Evolutionary conservation across 1,284 basidiomycete genomes (phyloP).

Genomic region (Ustilago hordei): DNA sequence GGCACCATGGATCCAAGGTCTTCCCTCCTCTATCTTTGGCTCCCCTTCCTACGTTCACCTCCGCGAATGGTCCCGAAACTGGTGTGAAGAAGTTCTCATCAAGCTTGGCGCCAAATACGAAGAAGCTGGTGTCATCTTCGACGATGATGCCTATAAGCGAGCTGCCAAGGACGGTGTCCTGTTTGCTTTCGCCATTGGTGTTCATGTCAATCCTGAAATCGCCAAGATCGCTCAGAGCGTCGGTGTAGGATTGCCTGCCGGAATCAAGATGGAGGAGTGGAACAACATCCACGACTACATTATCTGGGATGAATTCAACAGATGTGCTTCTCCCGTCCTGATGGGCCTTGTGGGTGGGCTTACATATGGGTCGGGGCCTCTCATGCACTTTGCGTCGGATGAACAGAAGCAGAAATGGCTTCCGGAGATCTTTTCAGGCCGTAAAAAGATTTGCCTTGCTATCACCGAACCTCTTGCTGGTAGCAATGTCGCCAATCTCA

Average conservation of each 20-base stretch:
- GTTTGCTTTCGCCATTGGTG: slow-evolving; percentile 54
- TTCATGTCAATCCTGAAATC: slow-evolving; percentile 46
- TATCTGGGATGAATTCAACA: slow-evolving; percentile 59
- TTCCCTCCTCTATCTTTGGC: slow-evolving; percentile 54
- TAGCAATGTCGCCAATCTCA: slow-evolving; percentile 69
- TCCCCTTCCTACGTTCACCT: slow-evolving; percentile 44
- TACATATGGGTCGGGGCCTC: slow-evolving; percentile 45
- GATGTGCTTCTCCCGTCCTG: slow-evolving; percentile 41
- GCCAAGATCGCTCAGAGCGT: slow-evolving; percentile 44
- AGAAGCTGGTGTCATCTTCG: slow-evolving; percentile 39
- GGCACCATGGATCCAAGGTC: slow-evolving; percentile 53
- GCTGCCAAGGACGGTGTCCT: slow-evolving; percentile 60
- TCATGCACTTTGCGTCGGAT: slow-evolving; percentile 58
- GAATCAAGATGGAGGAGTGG: slow-evolving; percentile 55
- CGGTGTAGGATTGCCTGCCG: slow-evolving; percentile 48
- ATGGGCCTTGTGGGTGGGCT: slow-evolving; percentile 52
- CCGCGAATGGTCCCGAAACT: slow-evolving; percentile 50
- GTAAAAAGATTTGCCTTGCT: slow-evolving; percentile 60
- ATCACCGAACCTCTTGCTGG: slow-evolving; percentile 68
- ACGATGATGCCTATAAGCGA: slow-evolving; percentile 45
- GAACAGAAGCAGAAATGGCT: slow-evolving; percentile 54
- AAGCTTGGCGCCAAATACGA: slow-evolving; percentile 44
- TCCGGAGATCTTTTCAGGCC: slow-evolving; percentile 55
- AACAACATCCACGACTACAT: slow-evolving; percentile 64
- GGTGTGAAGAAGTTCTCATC: slow-evolving; percentile 50